Evolutionary conservation across 2,329 filamentous ascomycete genomes (phyloP).

Genomic region (Pseudogymnoascus sp.): DNA sequence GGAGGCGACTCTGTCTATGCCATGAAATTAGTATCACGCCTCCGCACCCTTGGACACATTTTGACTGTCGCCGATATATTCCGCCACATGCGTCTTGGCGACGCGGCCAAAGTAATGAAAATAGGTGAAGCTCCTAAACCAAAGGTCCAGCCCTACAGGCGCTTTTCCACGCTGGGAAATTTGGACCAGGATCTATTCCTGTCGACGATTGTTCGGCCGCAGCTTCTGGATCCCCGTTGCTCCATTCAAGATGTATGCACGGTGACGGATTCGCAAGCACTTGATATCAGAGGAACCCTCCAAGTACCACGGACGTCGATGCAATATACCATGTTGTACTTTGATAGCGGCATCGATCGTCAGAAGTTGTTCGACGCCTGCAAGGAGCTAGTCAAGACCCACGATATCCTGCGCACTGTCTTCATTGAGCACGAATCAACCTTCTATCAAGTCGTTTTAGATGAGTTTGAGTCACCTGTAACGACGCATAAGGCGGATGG

Average conservation of each 20-base stretch:
- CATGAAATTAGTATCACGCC: slow-evolving; percentile 40
- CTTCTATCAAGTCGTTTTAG: slow-evolving; percentile 32
- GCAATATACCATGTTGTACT: slow-evolving; percentile 33
- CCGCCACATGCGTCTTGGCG: slow-evolving; percentile 26
- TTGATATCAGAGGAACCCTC: slow-evolving; percentile 36
- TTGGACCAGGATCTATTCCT: slow-evolving; percentile 31
- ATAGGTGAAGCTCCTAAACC: slow-evolving; percentile 22
- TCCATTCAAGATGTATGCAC: slow-evolving; percentile 34
- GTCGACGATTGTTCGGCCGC: slow-evolving; percentile 30
- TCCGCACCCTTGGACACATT: slow-evolving; percentile 23
- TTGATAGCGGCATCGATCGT: slow-evolving; percentile 27
- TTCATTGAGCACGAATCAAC: slow-evolving; percentile 32
- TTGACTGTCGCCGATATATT: slow-evolving; percentile 39
- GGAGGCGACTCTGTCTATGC: slow-evolving; percentile 33
- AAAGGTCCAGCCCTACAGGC: slow-evolving; percentile 24
- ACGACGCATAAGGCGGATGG: slow-evolving; percentile 22
- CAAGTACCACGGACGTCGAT: slow-evolving; percentile 31
- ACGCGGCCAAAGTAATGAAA: slow-evolving; percentile 28
- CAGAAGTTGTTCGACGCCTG: slow-evolving; percentile 26
- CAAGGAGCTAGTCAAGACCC: slow-evolving; percentile 24
- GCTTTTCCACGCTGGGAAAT: slow-evolving; percentile 32
- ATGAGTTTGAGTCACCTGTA: slow-evolving; percentile 29
- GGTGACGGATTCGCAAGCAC: slow-evolving; percentile 33
- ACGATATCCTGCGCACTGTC: slow-evolving; percentile 34
- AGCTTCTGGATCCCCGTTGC: slow-evolving; percentile 33